phyloP scores from a whole-genome alignment of 192 early-diverging fungal genomes.

The Chytriomyces sp. region DNA sequence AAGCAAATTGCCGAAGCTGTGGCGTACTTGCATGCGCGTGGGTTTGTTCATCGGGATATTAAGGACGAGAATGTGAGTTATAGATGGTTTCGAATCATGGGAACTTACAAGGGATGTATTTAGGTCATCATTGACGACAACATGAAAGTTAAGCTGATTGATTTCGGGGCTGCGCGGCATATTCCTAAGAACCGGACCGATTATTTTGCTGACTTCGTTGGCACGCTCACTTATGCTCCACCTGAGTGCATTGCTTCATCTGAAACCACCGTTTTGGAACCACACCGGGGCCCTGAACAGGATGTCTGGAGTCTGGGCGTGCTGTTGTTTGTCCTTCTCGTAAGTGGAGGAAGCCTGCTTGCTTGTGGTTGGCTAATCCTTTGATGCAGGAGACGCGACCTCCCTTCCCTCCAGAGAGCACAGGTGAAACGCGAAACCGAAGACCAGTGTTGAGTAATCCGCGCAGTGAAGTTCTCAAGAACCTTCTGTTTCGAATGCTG shows the following conservation, averaged over 20 bases:
- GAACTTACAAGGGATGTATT: background rate
- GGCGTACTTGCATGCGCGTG: constrained; percentile 40
- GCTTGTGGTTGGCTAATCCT: constrained; percentile 70
- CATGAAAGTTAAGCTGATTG: constrained; percentile 70
- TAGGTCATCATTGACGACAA: constrained; percentile 54
- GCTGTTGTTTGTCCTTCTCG: constrained; percentile 70
- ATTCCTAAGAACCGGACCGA: constrained; percentile 51
- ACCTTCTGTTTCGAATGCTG: constrained; percentile 75
- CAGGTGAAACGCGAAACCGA: constrained; percentile 6
- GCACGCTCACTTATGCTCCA: constrained; percentile 76
- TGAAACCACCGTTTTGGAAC: constrained; percentile 66
- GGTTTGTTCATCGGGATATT: constrained; percentile 75
- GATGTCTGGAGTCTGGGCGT: constrained; percentile 86
- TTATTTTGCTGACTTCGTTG: constrained; percentile 72
- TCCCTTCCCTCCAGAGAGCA: constrained; percentile 18
- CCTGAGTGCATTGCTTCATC: constrained; percentile 75
- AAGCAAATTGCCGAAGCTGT: constrained; percentile 47
- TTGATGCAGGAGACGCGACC: constrained; percentile 62
- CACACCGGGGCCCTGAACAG: constrained; percentile 72
- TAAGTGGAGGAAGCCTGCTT: background rate
- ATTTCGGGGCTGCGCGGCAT: constrained; percentile 77
- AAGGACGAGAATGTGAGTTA: constrained; percentile 85
- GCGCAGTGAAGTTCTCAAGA: constrained; percentile 26
- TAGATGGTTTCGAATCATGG: constrained; percentile 30
- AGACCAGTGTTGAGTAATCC: constrained; percentile 17